Conservation (phyloP, 2,329 filamentous ascomycete species). For the Dothistroma pini region DNA sequence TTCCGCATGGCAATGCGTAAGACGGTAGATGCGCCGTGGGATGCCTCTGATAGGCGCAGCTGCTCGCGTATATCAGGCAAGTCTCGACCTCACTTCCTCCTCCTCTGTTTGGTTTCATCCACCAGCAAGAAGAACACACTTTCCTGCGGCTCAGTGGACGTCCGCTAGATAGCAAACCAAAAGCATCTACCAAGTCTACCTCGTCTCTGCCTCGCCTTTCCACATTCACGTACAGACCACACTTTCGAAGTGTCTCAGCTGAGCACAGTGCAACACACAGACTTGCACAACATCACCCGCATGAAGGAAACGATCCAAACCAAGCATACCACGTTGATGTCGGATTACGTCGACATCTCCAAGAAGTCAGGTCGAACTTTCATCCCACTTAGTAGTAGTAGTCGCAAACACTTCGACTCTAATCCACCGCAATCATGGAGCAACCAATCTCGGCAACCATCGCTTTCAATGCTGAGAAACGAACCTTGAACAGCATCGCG, state of each 20-base stretch:
- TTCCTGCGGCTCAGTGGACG: slow-evolving; percentile 8
- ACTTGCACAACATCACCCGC: background rate
- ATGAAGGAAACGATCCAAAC: slow-evolving; percentile 11
- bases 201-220: background rate
- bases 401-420: slow-evolving; percentile 27
- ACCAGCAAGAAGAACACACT: background rate
- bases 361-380: slow-evolving; percentile 48
- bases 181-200: slow-evolving; percentile 10
- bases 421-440: slow-evolving; percentile 46
- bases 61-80: slow-evolving; percentile 1
- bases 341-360: slow-evolving; percentile 38
- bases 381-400: slow-evolving; percentile 44
- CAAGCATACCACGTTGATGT: slow-evolving; percentile 29
- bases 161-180: slow-evolving; percentile 6
- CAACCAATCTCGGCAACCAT: slow-evolving; percentile 31
- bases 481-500: slow-evolving; percentile 35
- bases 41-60: slow-evolving; percentile 3
- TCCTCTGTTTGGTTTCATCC: too few relatives aligned
- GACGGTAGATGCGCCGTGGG: slow-evolving; percentile 1
- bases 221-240: background rate
- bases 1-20: slow-evolving; percentile 1
- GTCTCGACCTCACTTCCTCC: slow-evolving; percentile 1
- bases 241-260: background rate
- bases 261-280: background rate
- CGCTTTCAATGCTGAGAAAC: slow-evolving; percentile 31